Evolutionary conservation across 2,329 filamentous ascomycete species (phyloP).

Genomic region (Alternaria gansuensis): DNA sequence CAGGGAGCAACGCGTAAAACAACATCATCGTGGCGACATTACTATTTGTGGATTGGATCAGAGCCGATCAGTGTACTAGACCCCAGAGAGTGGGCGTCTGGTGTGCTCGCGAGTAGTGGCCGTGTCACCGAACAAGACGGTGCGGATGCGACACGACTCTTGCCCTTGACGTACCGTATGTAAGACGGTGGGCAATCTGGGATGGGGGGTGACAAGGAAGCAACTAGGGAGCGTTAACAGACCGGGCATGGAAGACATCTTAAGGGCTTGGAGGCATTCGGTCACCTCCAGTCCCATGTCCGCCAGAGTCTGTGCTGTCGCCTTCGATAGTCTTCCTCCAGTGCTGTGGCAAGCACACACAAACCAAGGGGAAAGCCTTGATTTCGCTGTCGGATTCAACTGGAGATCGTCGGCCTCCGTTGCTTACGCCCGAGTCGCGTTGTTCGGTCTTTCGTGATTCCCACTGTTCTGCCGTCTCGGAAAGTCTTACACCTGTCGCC

Average conservation of each 20-base stretch:
- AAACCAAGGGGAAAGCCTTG: conserved; percentile 97
- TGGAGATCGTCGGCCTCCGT: conserved; percentile 65
- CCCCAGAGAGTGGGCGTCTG: conserved; percentile 35
- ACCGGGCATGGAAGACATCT: conserved; percentile 22
- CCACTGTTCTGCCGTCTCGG: conserved; percentile 88
- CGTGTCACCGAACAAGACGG: conserved; percentile 24
- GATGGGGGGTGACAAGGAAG: conserved; percentile 32
- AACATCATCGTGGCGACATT: conserved; percentile 49
- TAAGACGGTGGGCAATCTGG: conserved; percentile 22
- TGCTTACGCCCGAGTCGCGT: conserved; percentile 92
- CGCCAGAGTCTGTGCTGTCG: conserved; percentile 60
- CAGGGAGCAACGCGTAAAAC: conserved; percentile 34
- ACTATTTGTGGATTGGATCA: conserved; percentile 37
- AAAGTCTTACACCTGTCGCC: conserved; percentile 89
- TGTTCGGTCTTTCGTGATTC: conserved; percentile 78
- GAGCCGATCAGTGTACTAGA: conserved; percentile 46
- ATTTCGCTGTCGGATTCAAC: conserved; percentile 73
- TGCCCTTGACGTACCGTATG: conserved; percentile 6
- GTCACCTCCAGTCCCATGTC: conserved; percentile 48
- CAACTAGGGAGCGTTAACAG: conserved; percentile 42
- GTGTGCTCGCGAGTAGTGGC: conserved; percentile 30
- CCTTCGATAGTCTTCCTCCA: conserved; percentile 98
- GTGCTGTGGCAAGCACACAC: conserved; percentile 92
- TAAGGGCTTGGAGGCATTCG: conserved; percentile 45
- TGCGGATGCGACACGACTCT: conserved; percentile 19